Evolutionary conservation across 75 land plant genomes (phyloP).

Genomic region (Isoetes taiwanensis): DNA sequence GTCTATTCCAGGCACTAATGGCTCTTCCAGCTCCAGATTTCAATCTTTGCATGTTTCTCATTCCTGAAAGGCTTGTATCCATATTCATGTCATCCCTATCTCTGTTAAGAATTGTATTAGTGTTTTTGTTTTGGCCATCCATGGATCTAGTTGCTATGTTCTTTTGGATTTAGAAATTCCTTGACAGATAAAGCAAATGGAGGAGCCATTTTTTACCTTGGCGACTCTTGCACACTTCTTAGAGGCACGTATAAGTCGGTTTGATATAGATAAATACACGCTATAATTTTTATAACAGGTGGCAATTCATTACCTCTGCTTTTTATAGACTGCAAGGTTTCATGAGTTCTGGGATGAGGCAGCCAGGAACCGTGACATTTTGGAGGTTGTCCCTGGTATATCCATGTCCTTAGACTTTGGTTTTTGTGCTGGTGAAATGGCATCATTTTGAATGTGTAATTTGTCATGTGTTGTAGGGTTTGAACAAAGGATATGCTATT

Average conservation of each 20-base stretch:
- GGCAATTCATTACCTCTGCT: background rate
- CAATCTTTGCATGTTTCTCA: constrained; percentile 83
- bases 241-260: too few species aligned
- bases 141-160: too few species aligned
- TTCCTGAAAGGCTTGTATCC: constrained; percentile 90
- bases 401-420: too few species aligned
- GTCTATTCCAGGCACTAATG: constrained; percentile 71
- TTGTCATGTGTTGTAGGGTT: too few species aligned
- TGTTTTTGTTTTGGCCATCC: too few species aligned
- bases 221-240: constrained; percentile 88
- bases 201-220: constrained; percentile 82
- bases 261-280: too few species aligned
- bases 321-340: constrained; percentile 76
- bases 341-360: constrained; percentile 99
- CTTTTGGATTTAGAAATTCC: background rate
- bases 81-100: constrained; percentile 7
- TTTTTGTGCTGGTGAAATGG: too few species aligned
- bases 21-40: constrained; percentile 98
- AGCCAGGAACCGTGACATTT: constrained; percentile 67
- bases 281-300: background rate
- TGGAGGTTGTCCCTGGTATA: constrained; percentile 91
- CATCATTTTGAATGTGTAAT: too few species aligned
- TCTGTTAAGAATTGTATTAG: too few species aligned
- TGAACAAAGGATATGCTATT: constrained; percentile 78
- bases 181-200: constrained; percentile 73